Evolutionary conservation across 2,329 filamentous ascomycete species (phyloP).

Genomic region (Sarocladiaceae sp.): DNA sequence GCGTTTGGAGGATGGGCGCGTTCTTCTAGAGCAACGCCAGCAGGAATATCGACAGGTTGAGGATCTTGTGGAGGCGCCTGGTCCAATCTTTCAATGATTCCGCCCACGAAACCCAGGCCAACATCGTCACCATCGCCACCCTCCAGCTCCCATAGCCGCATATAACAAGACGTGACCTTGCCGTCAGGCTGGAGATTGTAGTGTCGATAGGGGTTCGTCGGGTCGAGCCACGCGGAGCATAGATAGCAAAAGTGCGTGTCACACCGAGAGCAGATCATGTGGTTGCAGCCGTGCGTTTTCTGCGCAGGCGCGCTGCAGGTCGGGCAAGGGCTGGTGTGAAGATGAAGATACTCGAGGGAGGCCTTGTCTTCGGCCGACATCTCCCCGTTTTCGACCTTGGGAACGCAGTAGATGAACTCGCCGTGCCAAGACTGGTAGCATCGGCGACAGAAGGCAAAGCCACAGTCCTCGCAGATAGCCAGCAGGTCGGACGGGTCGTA

Average conservation of each 20-base stretch:
- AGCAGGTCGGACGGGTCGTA: constrained; percentile 57
- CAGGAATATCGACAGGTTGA: background rate
- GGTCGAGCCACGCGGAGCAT: constrained; percentile 79
- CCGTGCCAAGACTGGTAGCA: constrained; percentile 84
- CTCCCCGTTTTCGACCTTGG: constrained; percentile 60
- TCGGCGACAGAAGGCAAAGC: constrained; percentile 76
- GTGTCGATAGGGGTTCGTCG: constrained; percentile 77
- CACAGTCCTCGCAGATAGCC: constrained; percentile 81
- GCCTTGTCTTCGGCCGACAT: constrained; percentile 80
- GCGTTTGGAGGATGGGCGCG: too few species aligned
- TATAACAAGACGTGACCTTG: constrained; percentile 61
- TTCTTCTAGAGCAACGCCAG: too few species aligned
- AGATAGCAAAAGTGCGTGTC: constrained; percentile 92
- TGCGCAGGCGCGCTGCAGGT: constrained; percentile 79
- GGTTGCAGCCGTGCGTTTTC: constrained; percentile 92
- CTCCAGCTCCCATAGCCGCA: constrained; percentile 85
- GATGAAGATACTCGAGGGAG: constrained; percentile 73
- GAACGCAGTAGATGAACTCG: constrained; percentile 65
- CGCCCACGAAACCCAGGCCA: constrained; percentile 38
- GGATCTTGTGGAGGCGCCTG: constrained; percentile 13
- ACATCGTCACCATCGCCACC: constrained; percentile 63
- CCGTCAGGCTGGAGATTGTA: constrained; percentile 63
- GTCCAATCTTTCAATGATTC: constrained; percentile 15
- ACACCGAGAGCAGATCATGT: constrained; percentile 92
- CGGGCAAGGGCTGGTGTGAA: constrained; percentile 81